Evolutionary conservation across 2,329 filamentous ascomycete species (phyloP).

Genomic region (Cladosporium sphaerospermum): DNA sequence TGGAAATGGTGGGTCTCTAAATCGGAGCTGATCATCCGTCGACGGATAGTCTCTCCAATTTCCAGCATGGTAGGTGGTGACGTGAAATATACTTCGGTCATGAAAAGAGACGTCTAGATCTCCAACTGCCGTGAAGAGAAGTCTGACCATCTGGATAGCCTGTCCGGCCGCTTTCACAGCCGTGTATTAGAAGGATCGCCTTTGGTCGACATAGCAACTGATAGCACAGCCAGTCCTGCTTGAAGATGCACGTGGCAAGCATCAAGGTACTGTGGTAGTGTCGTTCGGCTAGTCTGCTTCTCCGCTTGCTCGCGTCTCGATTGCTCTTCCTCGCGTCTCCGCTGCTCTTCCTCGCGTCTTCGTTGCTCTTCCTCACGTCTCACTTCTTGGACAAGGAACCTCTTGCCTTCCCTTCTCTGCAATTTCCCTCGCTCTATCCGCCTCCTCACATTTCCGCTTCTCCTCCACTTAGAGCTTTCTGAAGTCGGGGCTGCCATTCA

Average conservation of each 20-base stretch:
- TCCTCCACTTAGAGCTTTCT: slow-evolving; percentile 1
- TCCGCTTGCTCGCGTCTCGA: not conserved
- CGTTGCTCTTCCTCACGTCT: too few species aligned
- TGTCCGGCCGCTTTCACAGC: not conserved
- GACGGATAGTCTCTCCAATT: not conserved
- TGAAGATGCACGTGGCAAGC: not conserved
- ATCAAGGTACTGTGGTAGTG: not conserved
- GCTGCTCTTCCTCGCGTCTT: not conserved
- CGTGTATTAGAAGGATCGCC: slow-evolving; percentile 1
- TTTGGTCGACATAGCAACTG: not conserved
- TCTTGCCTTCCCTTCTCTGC: not conserved
- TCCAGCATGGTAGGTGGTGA: not conserved
- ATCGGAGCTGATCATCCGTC: not conserved
- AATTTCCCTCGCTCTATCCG: not conserved
- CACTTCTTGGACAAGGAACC: too few species aligned
- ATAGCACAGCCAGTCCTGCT: not conserved
- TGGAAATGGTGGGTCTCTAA: slow-evolving; percentile 2
- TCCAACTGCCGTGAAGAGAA: not conserved
- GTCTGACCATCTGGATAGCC: not conserved
- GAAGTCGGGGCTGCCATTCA: not conserved
- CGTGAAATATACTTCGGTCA: not conserved
- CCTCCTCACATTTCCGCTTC: not conserved
- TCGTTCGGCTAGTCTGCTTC: not conserved
- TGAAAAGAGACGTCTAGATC: not conserved
- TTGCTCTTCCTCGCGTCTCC: not conserved